Evolutionary conservation across 2,329 filamentous ascomycete genomes (phyloP).

Genomic region (Penicillium palitans): DNA sequence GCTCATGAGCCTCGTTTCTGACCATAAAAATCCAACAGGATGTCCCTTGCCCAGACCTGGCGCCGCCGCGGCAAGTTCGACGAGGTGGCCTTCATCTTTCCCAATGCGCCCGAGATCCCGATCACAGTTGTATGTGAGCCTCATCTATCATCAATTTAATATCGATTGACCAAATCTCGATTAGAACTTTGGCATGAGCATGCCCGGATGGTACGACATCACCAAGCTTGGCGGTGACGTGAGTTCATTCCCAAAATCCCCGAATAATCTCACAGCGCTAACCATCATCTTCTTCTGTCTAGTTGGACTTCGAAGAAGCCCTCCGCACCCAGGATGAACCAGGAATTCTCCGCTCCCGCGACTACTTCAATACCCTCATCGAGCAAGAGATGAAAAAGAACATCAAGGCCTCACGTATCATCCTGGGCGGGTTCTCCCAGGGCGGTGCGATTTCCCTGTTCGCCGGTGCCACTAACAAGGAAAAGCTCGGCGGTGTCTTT

Average conservation of each 20-base stretch:
- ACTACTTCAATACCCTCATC: conserved; percentile 77
- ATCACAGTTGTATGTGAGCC: conserved; percentile 70
- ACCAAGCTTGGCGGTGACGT: conserved; percentile 47
- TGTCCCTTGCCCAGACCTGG: conserved; percentile 83
- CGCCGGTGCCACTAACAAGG: conserved; percentile 69
- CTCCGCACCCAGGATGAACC: conserved; percentile 53
- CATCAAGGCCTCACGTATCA: conserved; percentile 78
- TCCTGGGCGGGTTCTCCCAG: conserved; percentile 68
- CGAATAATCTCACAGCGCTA: not conserved
- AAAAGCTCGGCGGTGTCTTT: conserved; percentile 83
- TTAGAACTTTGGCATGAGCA: conserved; percentile 71
- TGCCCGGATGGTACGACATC: conserved; percentile 68
- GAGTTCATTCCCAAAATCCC: conserved; percentile 13
- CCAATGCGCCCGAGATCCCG: conserved; percentile 82
- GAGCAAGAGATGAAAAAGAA: conserved; percentile 76
- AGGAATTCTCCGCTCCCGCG: conserved; percentile 71
- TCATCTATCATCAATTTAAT: not conserved
- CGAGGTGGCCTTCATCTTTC: conserved; percentile 91
- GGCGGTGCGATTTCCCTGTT: conserved; percentile 86
- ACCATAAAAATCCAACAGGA: conserved; percentile 43
- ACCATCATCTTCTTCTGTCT: not conserved
- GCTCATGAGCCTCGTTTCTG: not conserved
- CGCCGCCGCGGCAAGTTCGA: conserved; percentile 75
- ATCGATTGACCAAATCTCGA: not conserved
- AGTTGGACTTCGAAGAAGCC: conserved; percentile 46